Evolutionary conservation across 1,284 basidiomycete genomes (phyloP), one percentile per base, ranked within the genome.

Genomic region (Sanghuangporus weigelae): DNA sequence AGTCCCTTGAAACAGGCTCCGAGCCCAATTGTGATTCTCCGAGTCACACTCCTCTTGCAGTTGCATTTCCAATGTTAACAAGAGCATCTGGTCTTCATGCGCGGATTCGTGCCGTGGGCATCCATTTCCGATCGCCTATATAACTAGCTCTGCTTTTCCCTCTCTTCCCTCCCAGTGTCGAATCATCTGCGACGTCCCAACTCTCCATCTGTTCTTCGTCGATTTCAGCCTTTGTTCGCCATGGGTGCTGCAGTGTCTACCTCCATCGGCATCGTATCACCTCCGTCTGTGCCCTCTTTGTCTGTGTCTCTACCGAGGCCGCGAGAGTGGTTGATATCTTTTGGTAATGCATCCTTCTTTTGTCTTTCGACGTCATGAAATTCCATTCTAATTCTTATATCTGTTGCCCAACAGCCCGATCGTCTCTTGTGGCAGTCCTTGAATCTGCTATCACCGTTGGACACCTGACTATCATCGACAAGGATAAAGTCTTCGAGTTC

Each of bases 401-500:
- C 35, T 46, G n/a, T 53, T 57, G 31, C 19, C 11, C 12, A 26
- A 19, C 69, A 89, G 89, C 88, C 3, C 84, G 86, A 36, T 78
- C 76, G 57, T 89, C 87, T 6, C 82, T 90, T 63, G 76, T 86
- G 39, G 74, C 83, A 10, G 78, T 87, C 61, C 81, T 90, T 40
- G 74, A 81, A 59, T 78, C 78, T 61, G 85, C 85, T 39, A 83
- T 90, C 71, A 76, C 73, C 2, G 76, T 78, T 67, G 89, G 88
- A 11, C 78, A 80, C 73, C 76, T 90, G 63, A 85, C 83, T 55
- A 80, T 90, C 68, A 78, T 81, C 69, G 89, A 90, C 73, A 77
- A 77, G 23, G 78, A 83, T 68, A 82, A 82, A 65, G 77, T 79
- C 6, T 79, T 81, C 69, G 77, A 79, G 70, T 90, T 84, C 69